A percentile compares a stretch with the other conserved stretches of the same genome.
phyloP scores from a whole-genome alignment of 192 early-diverging fungal genomes.

The Linnemannia zychae region DNA sequence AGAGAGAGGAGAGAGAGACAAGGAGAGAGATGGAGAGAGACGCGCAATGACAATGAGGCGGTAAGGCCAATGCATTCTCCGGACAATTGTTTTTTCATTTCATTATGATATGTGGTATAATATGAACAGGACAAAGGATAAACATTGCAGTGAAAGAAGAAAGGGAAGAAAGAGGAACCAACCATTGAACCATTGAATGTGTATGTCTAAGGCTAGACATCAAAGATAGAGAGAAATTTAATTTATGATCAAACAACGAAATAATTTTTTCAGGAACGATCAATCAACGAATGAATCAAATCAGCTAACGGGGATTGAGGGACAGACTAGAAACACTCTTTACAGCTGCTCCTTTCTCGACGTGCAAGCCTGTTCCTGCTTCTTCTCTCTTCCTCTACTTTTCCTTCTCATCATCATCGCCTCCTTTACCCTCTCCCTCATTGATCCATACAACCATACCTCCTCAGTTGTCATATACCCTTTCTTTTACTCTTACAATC shows the following conservation, averaged over 20 bases:
- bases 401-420: neutral
- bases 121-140: too few species aligned
- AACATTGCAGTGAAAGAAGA: neutral
- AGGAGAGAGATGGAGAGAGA: too few species aligned
- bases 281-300: neutral
- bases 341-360: neutral
- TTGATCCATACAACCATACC: neutral
- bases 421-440: too few species aligned
- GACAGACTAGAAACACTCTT: neutral
- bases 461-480: slow-evolving; percentile 2
- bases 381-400: neutral
- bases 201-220: too few species aligned
- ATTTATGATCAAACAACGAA: too few species aligned
- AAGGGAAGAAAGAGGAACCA: neutral
- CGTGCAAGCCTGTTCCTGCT: neutral
- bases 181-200: too few species aligned
- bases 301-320: neutral
- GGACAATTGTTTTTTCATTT: neutral
- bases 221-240: too few species aligned
- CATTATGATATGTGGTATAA: neutral
- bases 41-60: too few species aligned
- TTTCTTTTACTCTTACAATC: too few species aligned
- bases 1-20: neutral
- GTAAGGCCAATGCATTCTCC: too few species aligned
- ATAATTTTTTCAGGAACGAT: neutral